phyloP scores from a whole-genome alignment of 2,329 filamentous ascomycete species.

The Cercospora berteroae region DNA sequence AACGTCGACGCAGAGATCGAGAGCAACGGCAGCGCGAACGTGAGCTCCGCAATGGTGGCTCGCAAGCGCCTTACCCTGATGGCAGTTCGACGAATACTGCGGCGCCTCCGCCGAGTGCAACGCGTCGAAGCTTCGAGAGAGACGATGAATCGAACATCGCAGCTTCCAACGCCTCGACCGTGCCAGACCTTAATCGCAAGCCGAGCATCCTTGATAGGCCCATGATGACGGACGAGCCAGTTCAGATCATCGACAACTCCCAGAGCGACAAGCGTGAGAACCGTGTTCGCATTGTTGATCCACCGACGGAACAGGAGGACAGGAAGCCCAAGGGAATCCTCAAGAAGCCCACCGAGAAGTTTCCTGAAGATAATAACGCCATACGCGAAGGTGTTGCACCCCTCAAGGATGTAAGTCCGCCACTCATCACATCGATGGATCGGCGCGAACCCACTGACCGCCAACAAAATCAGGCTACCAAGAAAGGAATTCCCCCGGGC shows the following conservation, averaged over 20 bases:
- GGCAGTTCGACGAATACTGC: constrained; percentile 18
- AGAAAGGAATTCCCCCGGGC: constrained; percentile 53
- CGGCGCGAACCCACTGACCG: constrained; percentile 1
- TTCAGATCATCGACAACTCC: constrained; percentile 38
- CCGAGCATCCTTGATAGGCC: constrained; percentile 36
- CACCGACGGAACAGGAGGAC: constrained; percentile 60
- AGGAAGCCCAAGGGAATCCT: constrained; percentile 80
- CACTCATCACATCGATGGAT: background rate
- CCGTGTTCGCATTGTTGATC: constrained; percentile 64
- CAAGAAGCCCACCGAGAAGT: constrained; percentile 75
- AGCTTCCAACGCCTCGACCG: constrained; percentile 7
- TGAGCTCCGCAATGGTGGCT: constrained; percentile 20
- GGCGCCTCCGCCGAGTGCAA: background rate
- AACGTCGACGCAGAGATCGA: constrained; percentile 35
- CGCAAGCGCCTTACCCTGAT: constrained; percentile 18
- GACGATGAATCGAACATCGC: constrained; percentile 23
- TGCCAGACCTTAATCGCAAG: constrained; percentile 29
- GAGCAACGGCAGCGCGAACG: constrained; percentile 35
- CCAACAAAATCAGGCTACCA: constrained; percentile 31
- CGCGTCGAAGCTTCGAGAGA: constrained; percentile 26
- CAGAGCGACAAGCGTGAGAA: constrained; percentile 36
- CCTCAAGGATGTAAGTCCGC: constrained; percentile 65
- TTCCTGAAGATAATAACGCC: constrained; percentile 81
- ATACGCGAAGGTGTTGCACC: constrained; percentile 88
- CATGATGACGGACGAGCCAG: constrained; percentile 33